Conservation (phyloP, 257 asterid genomes). For the Solanum gandarillasii region DNA sequence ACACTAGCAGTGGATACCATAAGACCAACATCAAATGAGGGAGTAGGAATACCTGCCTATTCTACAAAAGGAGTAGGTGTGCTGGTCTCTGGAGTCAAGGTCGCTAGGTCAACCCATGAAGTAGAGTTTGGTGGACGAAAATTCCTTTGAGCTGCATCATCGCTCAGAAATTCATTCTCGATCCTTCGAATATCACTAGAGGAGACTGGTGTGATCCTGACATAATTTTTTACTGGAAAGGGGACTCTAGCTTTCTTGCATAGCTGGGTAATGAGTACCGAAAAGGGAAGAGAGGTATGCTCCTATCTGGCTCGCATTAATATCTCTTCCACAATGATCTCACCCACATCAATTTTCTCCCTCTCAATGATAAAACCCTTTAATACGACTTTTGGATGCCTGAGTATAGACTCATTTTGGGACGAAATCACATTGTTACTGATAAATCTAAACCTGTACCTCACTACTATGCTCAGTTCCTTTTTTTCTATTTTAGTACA, state of each 20-base stretch:
- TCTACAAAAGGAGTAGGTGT: neutral
- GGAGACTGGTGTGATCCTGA: neutral
- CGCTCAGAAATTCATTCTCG: rapidly evolving
- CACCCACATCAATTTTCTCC: neutral
- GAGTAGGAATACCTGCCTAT: neutral
- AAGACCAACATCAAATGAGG: neutral
- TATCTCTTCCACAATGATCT: neutral
- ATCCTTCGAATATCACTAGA: neutral
- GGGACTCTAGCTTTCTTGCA: neutral
- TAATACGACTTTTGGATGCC: neutral
- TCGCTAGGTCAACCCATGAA: rapidly evolving
- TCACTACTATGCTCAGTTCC: neutral
- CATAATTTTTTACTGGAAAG: no score
- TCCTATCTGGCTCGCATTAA: no score
- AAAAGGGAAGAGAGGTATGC: neutral
- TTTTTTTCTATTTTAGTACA: neutral
- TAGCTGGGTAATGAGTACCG: neutral
- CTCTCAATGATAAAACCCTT: neutral
- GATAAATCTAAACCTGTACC: neutral
- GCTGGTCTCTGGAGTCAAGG: neutral
- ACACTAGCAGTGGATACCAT: neutral
- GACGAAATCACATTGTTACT: neutral
- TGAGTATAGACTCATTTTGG: neutral
- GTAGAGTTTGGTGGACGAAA: neutral
- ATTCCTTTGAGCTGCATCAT: neutral